Evolutionary conservation across 495 filamentous ascomycete genomes (phyloP).

Genomic region (Penicillium ucsense): DNA sequence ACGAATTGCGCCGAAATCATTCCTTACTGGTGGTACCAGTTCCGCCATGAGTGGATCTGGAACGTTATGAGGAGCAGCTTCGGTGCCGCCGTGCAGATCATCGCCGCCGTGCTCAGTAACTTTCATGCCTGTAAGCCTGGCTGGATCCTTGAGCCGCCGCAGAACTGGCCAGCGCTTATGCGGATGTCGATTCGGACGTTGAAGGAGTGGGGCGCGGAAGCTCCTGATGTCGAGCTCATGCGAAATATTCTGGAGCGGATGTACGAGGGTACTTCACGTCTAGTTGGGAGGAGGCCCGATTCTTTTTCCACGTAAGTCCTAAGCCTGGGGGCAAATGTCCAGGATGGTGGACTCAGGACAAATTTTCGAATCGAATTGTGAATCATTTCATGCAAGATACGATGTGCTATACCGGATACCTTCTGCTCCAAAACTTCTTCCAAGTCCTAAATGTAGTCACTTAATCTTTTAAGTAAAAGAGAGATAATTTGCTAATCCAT

Average conservation of each 20-base stretch:
- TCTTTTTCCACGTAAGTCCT: neutral
- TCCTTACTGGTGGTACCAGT: conserved; percentile 16
- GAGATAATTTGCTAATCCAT: too few relatives aligned
- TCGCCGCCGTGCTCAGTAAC: conserved; percentile 10
- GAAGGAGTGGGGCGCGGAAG: conserved; percentile 11
- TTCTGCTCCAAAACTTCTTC: too few relatives aligned
- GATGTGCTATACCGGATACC: too few relatives aligned
- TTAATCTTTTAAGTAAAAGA: too few relatives aligned
- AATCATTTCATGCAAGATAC: too few relatives aligned
- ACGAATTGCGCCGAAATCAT: conserved; percentile 15
- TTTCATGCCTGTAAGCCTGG: conserved; percentile 1
- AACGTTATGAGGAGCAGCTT: conserved; percentile 13
- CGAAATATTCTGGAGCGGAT: conserved; percentile 14
- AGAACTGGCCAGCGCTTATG: conserved; percentile 14
- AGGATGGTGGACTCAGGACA: neutral
- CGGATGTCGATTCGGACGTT: conserved; percentile 14
- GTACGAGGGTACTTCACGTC: conserved; percentile 16
- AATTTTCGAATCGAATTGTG: too few relatives aligned
- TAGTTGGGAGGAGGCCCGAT: conserved; percentile 9
- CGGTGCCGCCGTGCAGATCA: conserved; percentile 12
- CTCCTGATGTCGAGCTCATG: conserved; percentile 19
- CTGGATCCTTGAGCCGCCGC: conserved; percentile 8
- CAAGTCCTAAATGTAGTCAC: too few relatives aligned
- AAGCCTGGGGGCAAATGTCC: neutral
- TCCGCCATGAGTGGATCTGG: conserved; percentile 20